A percentile compares a stretch with the other conserved stretches of the same genome.
These are phyloP conservation scores for Globisporangium recalcitrans DNA, from an alignment of 352 stramenopile species.

Conservation along the genomic window DNA sequence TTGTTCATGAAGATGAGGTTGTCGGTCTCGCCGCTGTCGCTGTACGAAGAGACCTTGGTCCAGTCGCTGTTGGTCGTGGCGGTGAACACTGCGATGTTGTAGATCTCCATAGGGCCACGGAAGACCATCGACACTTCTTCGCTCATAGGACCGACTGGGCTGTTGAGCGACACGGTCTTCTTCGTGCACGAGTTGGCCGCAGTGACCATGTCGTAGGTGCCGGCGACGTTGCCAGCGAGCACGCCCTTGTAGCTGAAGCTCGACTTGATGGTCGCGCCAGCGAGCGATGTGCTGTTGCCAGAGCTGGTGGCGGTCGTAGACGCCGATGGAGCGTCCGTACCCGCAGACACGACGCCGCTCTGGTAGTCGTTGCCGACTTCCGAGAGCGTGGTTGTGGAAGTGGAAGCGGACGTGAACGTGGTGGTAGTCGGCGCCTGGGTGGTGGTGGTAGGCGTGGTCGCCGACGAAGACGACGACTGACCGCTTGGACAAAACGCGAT, in stretches of 20 bases:
- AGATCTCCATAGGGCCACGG: conserved; percentile 54
- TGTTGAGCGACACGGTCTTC: conserved; percentile 25
- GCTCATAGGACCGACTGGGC: conserved; percentile 40
- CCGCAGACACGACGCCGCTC: conserved; percentile 11
- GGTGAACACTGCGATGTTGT: conserved; percentile 51
- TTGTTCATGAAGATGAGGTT: conserved; percentile 71
- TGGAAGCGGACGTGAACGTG: conserved; percentile 4
- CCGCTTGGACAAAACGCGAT: conserved; percentile 42
- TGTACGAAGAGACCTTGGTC: conserved; percentile 45
- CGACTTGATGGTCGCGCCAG: conserved; percentile 38
- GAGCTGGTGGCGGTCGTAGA: neutral
- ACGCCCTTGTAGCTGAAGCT: conserved; percentile 41
- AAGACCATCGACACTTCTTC: conserved; percentile 58
- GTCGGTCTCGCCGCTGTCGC: conserved; percentile 21
- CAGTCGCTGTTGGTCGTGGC: conserved; percentile 25
- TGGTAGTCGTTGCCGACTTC: conserved; percentile 20
- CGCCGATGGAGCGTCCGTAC: neutral
- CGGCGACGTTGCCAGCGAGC: conserved; percentile 32
- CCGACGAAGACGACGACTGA: conserved; percentile 15
- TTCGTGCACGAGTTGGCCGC: conserved; percentile 29
- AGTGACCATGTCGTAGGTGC: conserved; percentile 44
- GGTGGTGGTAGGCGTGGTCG: conserved; percentile 11
- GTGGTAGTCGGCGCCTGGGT: conserved; percentile 10
- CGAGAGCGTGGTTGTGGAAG: conserved; percentile 12
- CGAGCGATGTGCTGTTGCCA: conserved; percentile 23